These are phyloP conservation scores for Oryza nivara DNA, from an alignment of 176 grass and related monocot genomes.

Conservation along the genomic window DNA sequence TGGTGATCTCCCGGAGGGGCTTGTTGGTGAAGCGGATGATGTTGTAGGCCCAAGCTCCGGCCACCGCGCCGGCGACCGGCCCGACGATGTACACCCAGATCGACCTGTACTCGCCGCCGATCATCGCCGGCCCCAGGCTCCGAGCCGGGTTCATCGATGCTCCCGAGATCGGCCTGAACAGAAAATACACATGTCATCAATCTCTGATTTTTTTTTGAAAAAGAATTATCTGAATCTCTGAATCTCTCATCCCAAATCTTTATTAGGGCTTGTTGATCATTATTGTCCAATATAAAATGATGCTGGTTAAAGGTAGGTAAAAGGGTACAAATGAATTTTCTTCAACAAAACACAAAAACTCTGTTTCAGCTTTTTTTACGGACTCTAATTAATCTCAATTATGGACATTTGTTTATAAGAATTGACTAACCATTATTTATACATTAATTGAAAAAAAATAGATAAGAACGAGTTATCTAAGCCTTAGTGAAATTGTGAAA, in stretches of 20 bases:
- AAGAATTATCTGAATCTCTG: no score
- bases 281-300: no score
- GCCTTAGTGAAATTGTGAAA: no score
- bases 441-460: no score
- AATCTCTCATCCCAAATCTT: not conserved
- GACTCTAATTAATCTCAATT: no score
- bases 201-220: not conserved
- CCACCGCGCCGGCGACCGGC: slow-evolving; percentile 61
- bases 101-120: slow-evolving; percentile 52
- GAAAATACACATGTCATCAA: not conserved
- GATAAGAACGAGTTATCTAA: no score
- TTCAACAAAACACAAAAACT: no score
- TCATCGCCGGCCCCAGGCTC: slow-evolving; percentile 69
- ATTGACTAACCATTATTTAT: no score
- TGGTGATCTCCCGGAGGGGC: slow-evolving; percentile 90
- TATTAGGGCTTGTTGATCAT: not conserved
- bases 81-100: slow-evolving; percentile 93
- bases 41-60: slow-evolving; percentile 92
- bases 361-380: no score
- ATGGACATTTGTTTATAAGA: no score
- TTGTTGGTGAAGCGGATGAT: slow-evolving; percentile 98
- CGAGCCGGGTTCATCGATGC: slow-evolving; percentile 94
- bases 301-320: no score
- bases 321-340: no score
- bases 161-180: slow-evolving; percentile 69